Percentiles rank a stretch among this genome's conserved stretches.
phyloP scores from a whole-genome alignment of 176 grass and related monocot species.

The Phoenix roebelenii region DNA sequence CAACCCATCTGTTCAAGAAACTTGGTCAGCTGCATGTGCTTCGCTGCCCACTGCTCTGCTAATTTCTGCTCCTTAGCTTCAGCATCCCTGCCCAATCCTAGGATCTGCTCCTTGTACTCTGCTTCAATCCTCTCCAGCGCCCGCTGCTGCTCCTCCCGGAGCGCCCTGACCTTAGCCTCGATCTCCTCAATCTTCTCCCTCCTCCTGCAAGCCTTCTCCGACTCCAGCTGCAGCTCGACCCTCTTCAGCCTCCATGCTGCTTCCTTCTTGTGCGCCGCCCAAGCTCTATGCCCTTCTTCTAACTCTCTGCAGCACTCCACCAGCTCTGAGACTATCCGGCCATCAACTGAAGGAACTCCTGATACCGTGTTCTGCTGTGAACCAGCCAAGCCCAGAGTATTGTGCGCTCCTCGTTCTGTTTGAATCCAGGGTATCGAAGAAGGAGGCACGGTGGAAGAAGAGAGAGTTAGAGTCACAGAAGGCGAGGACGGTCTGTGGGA shows the following conservation, averaged over 20 bases:
- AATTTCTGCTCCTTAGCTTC: conserved; percentile 86
- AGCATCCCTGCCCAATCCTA: conserved; percentile 61
- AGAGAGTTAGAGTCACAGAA: conserved; percentile 34
- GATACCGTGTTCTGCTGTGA: conserved; percentile 2
- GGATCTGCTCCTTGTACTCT: conserved; percentile 69
- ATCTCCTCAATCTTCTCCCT: conserved; percentile 72
- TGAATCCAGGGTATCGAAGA: conserved; percentile 3
- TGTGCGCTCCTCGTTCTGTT: background rate
- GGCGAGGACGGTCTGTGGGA: conserved; percentile 28
- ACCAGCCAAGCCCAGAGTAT: background rate
- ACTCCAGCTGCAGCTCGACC: conserved; percentile 84
- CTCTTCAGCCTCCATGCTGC: conserved; percentile 77
- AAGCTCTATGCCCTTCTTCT: conserved; percentile 75
- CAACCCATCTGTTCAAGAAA: conserved; percentile 64
- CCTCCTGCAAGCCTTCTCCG: conserved; percentile 57
- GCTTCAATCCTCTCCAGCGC: conserved; percentile 59
- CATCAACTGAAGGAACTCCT: background rate
- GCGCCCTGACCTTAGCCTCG: conserved; percentile 57
- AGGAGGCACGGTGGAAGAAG: conserved; percentile 18
- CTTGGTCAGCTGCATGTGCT: conserved; percentile 62
- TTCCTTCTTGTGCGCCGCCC: conserved; percentile 76
- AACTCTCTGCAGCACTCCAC: conserved; percentile 65
- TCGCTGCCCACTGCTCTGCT: conserved; percentile 86
- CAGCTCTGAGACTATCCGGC: conserved; percentile 30
- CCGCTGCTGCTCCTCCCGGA: conserved; percentile 56